These are phyloP conservation scores for Pyrenophora teres DNA, from an alignment of 2,329 filamentous ascomycete species.

Conservation along the genomic window DNA sequence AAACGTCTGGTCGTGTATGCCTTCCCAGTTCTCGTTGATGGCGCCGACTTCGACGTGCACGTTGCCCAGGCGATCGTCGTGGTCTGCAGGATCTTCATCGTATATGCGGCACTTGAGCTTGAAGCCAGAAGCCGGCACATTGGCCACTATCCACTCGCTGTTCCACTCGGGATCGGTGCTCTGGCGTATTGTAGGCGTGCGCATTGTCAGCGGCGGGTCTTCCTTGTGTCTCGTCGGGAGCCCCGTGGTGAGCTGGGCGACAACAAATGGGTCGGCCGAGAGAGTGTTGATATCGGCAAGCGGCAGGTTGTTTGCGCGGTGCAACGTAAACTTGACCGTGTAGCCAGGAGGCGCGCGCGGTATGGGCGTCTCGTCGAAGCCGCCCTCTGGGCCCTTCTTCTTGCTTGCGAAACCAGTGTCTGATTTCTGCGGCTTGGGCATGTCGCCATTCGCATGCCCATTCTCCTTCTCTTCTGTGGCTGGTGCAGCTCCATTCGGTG, in stretches of 20 bases:
- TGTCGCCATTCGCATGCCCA: conserved; percentile 7
- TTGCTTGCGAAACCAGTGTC: conserved; percentile 28
- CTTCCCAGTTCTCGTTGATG: conserved; percentile 69
- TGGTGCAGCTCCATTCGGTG: conserved; percentile 19
- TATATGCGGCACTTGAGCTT: conserved; percentile 83
- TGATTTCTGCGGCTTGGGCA: conserved; percentile 33
- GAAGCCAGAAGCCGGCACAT: conserved; percentile 81
- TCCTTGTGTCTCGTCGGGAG: conserved; percentile 82
- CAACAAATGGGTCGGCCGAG: conserved; percentile 82
- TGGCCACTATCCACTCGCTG: conserved; percentile 84
- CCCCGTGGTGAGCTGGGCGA: conserved; percentile 73
- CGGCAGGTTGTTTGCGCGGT: conserved; percentile 79
- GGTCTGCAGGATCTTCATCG: conserved; percentile 86
- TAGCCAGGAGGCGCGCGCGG: conserved; percentile 76
- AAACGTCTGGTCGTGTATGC: conserved; percentile 67
- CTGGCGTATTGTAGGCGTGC: conserved; percentile 75
- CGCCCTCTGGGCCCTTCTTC: conserved; percentile 66
- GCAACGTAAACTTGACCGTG: conserved; percentile 83
- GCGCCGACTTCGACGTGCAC: conserved; percentile 70
- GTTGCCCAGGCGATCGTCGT: conserved; percentile 86
- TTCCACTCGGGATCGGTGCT: conserved; percentile 81
- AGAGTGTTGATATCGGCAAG: conserved; percentile 77
- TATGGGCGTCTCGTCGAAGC: conserved; percentile 79
- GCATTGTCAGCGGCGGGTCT: conserved; percentile 73
- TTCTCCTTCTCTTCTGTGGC: conserved; percentile 20